These are phyloP conservation scores for Lichina pygmaea DNA, from an alignment of 495 filamentous ascomycete genomes.

Conservation along the genomic window DNA sequence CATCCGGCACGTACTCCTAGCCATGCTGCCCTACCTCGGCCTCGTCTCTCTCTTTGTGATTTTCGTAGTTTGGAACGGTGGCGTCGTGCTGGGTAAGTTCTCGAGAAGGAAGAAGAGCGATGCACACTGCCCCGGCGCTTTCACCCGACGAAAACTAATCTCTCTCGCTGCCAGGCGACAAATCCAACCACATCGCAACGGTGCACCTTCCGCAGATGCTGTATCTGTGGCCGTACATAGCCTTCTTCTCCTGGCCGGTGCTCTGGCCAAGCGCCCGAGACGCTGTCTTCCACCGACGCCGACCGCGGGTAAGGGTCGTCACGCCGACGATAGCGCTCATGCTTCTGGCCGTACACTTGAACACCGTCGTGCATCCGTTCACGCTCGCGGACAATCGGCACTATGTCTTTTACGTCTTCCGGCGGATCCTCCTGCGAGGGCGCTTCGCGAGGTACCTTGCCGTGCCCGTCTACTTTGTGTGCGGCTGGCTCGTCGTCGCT, in stretches of 20 bases:
- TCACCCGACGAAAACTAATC: neutral
- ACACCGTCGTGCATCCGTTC: slow-evolving; percentile 89
- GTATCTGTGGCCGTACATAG: slow-evolving; percentile 73
- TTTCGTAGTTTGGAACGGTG: slow-evolving; percentile 68
- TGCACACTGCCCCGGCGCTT: neutral
- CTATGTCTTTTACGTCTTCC: slow-evolving; percentile 91
- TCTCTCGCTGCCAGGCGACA: slow-evolving; percentile 34
- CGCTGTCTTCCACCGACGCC: neutral
- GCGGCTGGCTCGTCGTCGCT: slow-evolving; percentile 29
- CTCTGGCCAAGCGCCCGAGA: slow-evolving; percentile 8
- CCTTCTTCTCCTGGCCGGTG: slow-evolving; percentile 72
- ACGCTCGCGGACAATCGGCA: slow-evolving; percentile 91
- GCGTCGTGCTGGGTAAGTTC: slow-evolving; percentile 59
- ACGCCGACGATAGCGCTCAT: slow-evolving; percentile 5
- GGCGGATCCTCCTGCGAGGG: slow-evolving; percentile 41
- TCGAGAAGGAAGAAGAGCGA: neutral
- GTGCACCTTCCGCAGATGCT: slow-evolving; percentile 81
- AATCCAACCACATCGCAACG: slow-evolving; percentile 73
- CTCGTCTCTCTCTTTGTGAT: slow-evolving; percentile 38
- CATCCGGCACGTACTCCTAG: slow-evolving; percentile 17
- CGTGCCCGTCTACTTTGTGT: slow-evolving; percentile 31
- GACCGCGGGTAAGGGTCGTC: slow-evolving; percentile 22
- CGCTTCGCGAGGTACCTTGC: slow-evolving; percentile 36
- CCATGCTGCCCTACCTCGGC: slow-evolving; percentile 37
- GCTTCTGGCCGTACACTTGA: slow-evolving; percentile 32